phyloP scores from a whole-genome alignment of 768 basidiomycete species.

The Tricholoma saponaceum region DNA sequence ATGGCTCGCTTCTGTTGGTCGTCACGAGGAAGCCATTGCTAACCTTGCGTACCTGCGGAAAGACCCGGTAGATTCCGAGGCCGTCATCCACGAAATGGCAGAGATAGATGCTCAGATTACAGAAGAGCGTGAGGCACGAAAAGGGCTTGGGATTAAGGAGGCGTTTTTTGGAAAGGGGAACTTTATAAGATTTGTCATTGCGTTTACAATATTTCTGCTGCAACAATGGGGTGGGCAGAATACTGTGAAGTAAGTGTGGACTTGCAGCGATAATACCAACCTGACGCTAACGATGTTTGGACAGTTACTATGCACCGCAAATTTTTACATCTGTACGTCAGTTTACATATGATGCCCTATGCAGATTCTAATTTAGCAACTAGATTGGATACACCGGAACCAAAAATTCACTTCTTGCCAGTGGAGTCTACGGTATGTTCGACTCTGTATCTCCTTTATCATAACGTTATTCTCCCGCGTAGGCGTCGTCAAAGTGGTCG shows the following conservation, averaged over 20 bases:
- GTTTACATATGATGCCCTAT: not conserved
- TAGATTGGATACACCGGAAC: slow-evolving; percentile 60
- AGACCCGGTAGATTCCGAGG: slow-evolving; percentile 35
- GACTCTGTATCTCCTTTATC: too few relatives aligned
- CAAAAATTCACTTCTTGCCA: slow-evolving; percentile 62
- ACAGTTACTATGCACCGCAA: slow-evolving; percentile 68
- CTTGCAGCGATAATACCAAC: not conserved
- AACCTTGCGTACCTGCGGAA: slow-evolving; percentile 69
- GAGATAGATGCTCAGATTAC: slow-evolving; percentile 80
- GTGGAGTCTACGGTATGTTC: slow-evolving; percentile 54
- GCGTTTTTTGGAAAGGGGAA: slow-evolving; percentile 84
- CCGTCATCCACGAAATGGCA: slow-evolving; percentile 56
- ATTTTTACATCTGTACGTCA: slow-evolving; percentile 50
- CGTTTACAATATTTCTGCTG: slow-evolving; percentile 72
- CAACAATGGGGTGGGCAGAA: slow-evolving; percentile 90
- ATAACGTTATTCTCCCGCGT: not conserved
- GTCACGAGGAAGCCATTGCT: slow-evolving; percentile 44
- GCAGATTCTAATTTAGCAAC: not conserved
- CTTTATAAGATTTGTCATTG: slow-evolving; percentile 77
- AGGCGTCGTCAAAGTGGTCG: slow-evolving; percentile 62
- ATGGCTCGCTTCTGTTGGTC: slow-evolving; percentile 66
- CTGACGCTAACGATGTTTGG: not conserved
- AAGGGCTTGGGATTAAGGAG: slow-evolving; percentile 61
- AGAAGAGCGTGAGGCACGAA: slow-evolving; percentile 66
- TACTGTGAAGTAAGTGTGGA: slow-evolving; percentile 50